Evolutionary conservation across 805 yeast genomes (phyloP).

Genomic region (Pichia sporocuriosa): DNA sequence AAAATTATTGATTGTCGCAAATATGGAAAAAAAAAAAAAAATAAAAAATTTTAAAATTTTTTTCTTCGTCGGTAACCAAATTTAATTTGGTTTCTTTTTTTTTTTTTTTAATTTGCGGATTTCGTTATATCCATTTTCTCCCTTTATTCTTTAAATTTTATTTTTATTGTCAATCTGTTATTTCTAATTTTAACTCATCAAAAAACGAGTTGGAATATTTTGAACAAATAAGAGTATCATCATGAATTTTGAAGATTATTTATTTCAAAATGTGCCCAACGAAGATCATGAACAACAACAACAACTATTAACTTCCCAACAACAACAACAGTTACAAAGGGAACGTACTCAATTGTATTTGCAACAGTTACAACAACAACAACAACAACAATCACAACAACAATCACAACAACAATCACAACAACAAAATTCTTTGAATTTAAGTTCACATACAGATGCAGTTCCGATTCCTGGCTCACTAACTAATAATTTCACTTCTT

Average conservation of each 20-base stretch:
- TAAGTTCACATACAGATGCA: not conserved
- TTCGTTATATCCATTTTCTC: too few relatives aligned
- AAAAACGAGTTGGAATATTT: too few relatives aligned
- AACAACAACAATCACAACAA: constrained; percentile 10
- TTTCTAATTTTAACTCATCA: too few relatives aligned
- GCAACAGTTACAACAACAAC: constrained; percentile 6
- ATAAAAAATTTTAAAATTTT: too few relatives aligned
- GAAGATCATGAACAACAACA: constrained; percentile 1
- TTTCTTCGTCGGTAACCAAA: too few relatives aligned
- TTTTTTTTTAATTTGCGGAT: too few relatives aligned
- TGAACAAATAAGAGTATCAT: too few relatives aligned
- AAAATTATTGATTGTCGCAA: too few relatives aligned
- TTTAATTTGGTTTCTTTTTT: too few relatives aligned
- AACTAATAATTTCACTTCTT: not conserved
- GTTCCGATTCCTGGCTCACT: not conserved
- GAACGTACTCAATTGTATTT: not conserved
- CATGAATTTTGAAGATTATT: constrained; percentile 10
- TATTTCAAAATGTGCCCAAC: constrained; percentile 2
- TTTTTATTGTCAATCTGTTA: too few relatives aligned
- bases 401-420: constrained; percentile 4
- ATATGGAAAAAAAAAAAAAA: too few relatives aligned
- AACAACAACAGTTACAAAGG: not conserved
- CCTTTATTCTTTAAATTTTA: too few relatives aligned
- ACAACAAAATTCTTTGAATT: not conserved
- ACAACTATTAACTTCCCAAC: not conserved